These are phyloP conservation scores for Golubevia sp. DNA, from an alignment of 1,284 basidiomycete species.

Conservation along the genomic window DNA sequence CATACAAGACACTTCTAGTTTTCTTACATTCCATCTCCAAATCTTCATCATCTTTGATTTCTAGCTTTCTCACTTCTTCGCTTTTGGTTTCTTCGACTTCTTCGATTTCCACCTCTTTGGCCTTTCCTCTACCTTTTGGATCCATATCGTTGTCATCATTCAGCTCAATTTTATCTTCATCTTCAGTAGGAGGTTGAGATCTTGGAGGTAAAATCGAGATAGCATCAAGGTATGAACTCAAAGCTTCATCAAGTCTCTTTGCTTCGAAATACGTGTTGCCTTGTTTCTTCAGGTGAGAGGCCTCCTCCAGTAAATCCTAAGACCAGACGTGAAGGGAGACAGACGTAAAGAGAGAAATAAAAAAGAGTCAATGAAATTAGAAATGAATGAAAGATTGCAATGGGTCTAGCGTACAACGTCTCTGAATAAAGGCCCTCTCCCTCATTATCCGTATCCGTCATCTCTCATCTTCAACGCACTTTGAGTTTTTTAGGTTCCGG, in stretches of 20 bases:
- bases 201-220: conserved; percentile 22
- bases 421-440: no score
- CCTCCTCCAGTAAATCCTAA: conserved; percentile 14
- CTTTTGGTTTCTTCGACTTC: background rate
- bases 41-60: background rate
- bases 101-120: background rate
- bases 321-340: no score
- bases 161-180: background rate
- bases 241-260: conserved; percentile 26
- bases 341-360: background rate
- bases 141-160: no score
- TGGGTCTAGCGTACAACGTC: no score
- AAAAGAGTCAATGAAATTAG: no score
- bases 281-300: conserved; percentile 24
- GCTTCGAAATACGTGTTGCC: conserved; percentile 29
- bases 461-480: no score
- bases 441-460: no score
- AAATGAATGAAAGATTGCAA: no score
- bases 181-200: background rate
- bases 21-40: background rate
- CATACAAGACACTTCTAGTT: conserved; percentile 68
- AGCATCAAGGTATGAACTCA: conserved; percentile 33
- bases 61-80: background rate
- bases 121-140: background rate
- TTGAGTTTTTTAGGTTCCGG: no score